These are phyloP conservation scores for Colletotrichum simmondsii DNA, from an alignment of 2,329 filamentous ascomycete genomes.

Conservation along the genomic window DNA sequence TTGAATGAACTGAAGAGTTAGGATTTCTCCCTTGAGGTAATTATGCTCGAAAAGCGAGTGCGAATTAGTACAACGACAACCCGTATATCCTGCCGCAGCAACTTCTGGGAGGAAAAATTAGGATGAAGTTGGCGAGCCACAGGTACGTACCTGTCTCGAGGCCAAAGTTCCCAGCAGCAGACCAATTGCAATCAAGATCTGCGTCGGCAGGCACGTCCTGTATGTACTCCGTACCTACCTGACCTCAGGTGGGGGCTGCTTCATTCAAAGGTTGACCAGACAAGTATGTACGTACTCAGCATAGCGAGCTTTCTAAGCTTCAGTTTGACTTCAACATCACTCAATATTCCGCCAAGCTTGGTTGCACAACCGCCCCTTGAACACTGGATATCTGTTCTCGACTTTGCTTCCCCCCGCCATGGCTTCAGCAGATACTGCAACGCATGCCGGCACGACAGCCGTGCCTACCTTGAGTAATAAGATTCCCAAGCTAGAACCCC, in stretches of 20 bases:
- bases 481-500: slow-evolving; percentile 76
- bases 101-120: not conserved
- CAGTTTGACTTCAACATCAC: not conserved
- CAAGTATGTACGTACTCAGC: not conserved
- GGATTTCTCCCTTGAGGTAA: not conserved
- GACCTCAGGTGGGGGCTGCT: not conserved
- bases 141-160: slow-evolving; percentile 19
- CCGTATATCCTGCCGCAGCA: not conserved
- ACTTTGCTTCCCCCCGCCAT: not conserved
- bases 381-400: not conserved
- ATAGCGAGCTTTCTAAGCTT: not conserved
- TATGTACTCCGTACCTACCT: not conserved
- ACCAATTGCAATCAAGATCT: slow-evolving; percentile 2
- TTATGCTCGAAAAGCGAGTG: not conserved
- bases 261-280: not conserved
- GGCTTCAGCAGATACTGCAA: slow-evolving; percentile 8
- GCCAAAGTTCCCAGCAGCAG: not conserved
- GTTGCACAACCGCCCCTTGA: not conserved
- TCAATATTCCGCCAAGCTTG: not conserved
- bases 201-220: not conserved
- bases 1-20: not conserved
- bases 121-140: slow-evolving; percentile 7
- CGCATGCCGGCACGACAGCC: not conserved
- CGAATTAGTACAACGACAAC: not conserved
- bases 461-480: slow-evolving; percentile 36